Base-by-base conservation (phyloP, 257 asterid species). In the Handroanthus guayacan region DNA sequence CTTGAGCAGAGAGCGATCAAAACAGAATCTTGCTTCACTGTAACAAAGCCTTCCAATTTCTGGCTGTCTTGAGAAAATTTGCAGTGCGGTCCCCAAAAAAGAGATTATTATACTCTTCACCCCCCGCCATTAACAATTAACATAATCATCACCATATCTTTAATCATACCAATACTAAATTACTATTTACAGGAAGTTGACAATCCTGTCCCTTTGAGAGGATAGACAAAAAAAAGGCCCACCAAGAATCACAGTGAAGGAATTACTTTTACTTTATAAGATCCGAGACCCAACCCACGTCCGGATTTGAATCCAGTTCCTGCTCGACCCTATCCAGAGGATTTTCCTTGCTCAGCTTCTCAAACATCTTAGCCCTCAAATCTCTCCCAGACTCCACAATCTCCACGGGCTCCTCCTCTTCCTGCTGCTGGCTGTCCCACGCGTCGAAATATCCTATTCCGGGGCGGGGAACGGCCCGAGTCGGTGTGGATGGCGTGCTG, bases 201-300 rank as follows among this genome's bases (percentile, higher is more conserved):
- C 51, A 41, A 39, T 63, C 39, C 31, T 63, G 50, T 31, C 69
- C 69, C 69, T 38, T 63, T 3, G 20, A 14, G 57, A n/a, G 54
- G n/a, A n/a, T 51, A 14, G n/a, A n/a, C 6, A 0, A n/a, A 51
- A 2, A 8, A 17, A 25, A 25, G 31, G 58, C 51, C 11, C 71
- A 67, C 65, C 52, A 54, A 54, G 79, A 47, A 71, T 69, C 3
- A 37, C 41, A 47, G 47, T 39, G 60, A 12, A 1, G 36, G 63
- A 48, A 44, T 12, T 10, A 1, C 36, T 43, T 65, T 79, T 77
- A 90, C 63, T 84, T 78, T 0, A 93, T 44, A 63, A 91, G 82
- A 36, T 93, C 96, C 72, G 92, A 75, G 2, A 93, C 89, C 98
- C 98, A 89, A 5, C 85, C 97, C 0, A 93, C 87, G 52, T 89